Conservation (phyloP, 2,329 filamentous ascomycete species). For the Cucurbitaria berberidis region DNA sequence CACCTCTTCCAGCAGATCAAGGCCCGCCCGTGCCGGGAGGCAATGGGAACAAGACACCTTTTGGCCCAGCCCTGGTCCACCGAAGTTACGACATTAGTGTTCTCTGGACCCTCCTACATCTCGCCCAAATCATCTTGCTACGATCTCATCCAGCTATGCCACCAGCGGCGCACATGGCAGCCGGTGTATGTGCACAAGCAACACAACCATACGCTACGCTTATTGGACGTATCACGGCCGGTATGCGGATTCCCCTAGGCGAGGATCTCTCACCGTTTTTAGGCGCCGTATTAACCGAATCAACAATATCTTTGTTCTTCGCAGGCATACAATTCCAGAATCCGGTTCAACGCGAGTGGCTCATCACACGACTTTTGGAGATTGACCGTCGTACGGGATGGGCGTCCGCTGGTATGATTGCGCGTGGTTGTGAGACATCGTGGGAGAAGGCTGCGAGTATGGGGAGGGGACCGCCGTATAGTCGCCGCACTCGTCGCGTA, state of each 20-base stretch:
- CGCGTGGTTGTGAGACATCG: conserved; percentile 79
- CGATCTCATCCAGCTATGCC: conserved; percentile 89
- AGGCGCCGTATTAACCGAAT: conserved; percentile 82
- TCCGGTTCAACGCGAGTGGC: conserved; percentile 75
- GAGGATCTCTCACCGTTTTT: conserved; percentile 72
- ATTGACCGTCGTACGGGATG: conserved; percentile 84
- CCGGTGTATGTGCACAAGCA: conserved; percentile 74
- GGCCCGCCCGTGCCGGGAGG: conserved; percentile 58
- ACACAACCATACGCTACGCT: conserved; percentile 74
- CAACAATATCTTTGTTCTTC: conserved; percentile 83
- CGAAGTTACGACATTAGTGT: conserved; percentile 86
- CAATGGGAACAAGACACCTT: conserved; percentile 66
- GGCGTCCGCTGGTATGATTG: conserved; percentile 82
- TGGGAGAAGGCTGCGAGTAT: conserved; percentile 79
- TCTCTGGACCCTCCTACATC: conserved; percentile 86
- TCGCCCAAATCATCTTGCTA: conserved; percentile 81
- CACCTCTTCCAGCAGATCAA: conserved; percentile 73
- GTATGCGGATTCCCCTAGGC: conserved; percentile 57
- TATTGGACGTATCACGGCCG: conserved; percentile 81
- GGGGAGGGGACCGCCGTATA: conserved; percentile 77
- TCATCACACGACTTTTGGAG: conserved; percentile 74
- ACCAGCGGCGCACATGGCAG: conserved; percentile 85
- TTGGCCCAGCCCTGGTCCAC: conserved; percentile 81
- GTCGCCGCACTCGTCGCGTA: conserved; percentile 24
- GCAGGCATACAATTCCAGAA: conserved; percentile 81